These are phyloP conservation scores for Magnaporthiopsis incrustans DNA, from an alignment of 2,329 filamentous ascomycete genomes.

Conservation along the genomic window DNA sequence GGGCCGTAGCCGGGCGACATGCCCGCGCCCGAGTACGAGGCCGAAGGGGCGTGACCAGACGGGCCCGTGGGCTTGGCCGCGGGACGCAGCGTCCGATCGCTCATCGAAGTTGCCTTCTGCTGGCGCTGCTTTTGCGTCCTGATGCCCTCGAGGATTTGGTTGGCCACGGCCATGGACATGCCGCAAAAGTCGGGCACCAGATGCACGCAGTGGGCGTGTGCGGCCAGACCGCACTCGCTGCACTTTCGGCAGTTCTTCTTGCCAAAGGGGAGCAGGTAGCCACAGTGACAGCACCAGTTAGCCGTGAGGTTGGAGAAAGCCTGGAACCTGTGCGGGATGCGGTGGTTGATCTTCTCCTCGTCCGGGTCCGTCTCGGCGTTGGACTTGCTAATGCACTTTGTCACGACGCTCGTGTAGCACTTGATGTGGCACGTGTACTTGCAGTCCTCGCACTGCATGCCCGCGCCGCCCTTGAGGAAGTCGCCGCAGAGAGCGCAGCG, in stretches of 20 bases:
- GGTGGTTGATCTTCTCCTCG: slow-evolving; percentile 99
- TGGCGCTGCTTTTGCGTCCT: slow-evolving; percentile 65
- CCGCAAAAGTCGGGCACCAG: slow-evolving; percentile 97
- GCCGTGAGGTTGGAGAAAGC: slow-evolving; percentile 96
- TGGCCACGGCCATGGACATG: slow-evolving; percentile 97
- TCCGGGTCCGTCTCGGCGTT: slow-evolving; percentile 97
- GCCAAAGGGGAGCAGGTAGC: slow-evolving; percentile 89
- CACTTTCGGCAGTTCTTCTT: slow-evolving; percentile 94
- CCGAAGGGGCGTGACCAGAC: slow-evolving; percentile 17
- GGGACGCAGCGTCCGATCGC: slow-evolving; percentile 58
- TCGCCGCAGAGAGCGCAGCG: slow-evolving; percentile 95
- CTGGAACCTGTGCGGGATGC: slow-evolving; percentile 94
- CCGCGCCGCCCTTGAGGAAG: slow-evolving; percentile 95
- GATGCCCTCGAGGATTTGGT: slow-evolving; percentile 84
- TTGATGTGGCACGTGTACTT: slow-evolving; percentile 99
- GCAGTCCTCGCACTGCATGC: slow-evolving; percentile 99
- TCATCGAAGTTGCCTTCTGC: slow-evolving; percentile 50
- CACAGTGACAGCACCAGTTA: slow-evolving; percentile 99
- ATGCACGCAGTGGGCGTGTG: slow-evolving; percentile 85
- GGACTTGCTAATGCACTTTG: slow-evolving; percentile 98
- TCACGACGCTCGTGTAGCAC: slow-evolving; percentile 93
- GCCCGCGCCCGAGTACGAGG: slow-evolving; percentile 10
- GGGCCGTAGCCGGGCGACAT: slow-evolving; percentile 19
- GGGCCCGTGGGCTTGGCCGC: slow-evolving; percentile 33
- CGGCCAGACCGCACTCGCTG: slow-evolving; percentile 84